Conservation (phyloP, 2,329 filamentous ascomycete genomes). For the Aspergillus sp. region DNA sequence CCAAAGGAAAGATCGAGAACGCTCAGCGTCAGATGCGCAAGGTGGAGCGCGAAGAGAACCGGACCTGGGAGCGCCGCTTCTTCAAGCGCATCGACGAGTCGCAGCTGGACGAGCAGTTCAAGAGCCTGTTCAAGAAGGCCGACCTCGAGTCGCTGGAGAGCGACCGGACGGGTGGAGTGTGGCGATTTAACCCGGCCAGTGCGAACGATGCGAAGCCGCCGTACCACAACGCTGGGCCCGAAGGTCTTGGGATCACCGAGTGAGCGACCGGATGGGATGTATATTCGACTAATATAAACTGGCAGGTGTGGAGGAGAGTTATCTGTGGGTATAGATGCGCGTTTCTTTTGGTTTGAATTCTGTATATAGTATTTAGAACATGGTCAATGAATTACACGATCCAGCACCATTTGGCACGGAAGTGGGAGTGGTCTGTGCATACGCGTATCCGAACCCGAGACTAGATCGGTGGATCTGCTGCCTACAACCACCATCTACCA, state of each 20-base stretch:
- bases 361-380: constrained; percentile 1
- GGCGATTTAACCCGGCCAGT: constrained; percentile 63
- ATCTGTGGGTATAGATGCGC: neutral
- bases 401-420: neutral
- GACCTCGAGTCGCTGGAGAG: constrained; percentile 51
- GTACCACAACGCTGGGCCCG: constrained; percentile 41
- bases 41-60: constrained; percentile 71
- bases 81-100: constrained; percentile 55
- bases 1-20: constrained; percentile 89
- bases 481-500: no score
- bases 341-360: neutral
- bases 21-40: constrained; percentile 75
- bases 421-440: constrained; percentile 20
- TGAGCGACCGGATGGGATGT: neutral
- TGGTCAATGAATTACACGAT: neutral
- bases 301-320: no score
- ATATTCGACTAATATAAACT: neutral
- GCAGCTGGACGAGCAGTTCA: constrained; percentile 40
- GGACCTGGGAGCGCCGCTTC: constrained; percentile 79
- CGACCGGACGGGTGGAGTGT: constrained; percentile 68
- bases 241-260: constrained; percentile 38
- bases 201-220: constrained; percentile 44
- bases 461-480: no score
- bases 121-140: constrained; percentile 42
- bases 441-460: constrained; percentile 10